These are phyloP conservation scores for Infundibulicybe gibba DNA, from an alignment of 768 basidiomycete genomes.

Conservation along the genomic window DNA sequence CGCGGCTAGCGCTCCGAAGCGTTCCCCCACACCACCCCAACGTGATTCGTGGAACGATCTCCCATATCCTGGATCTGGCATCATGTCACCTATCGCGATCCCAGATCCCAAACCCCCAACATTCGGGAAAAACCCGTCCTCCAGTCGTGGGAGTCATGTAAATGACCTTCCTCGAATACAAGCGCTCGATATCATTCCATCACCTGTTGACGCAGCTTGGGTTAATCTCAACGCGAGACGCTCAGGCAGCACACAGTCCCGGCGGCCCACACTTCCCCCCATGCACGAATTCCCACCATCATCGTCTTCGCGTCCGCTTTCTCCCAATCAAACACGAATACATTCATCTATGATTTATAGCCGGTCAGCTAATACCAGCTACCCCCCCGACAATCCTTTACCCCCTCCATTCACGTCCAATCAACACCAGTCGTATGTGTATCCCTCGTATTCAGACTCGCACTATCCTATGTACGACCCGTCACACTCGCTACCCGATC, in stretches of 20 bases:
- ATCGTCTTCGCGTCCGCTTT: neutral
- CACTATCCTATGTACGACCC: constrained; percentile 1
- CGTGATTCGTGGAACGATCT: constrained; percentile 16
- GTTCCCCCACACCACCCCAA: constrained; percentile 31
- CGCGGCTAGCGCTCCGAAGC: constrained; percentile 36
- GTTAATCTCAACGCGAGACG: no score
- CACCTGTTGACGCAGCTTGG: no score
- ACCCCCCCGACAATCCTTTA: neutral
- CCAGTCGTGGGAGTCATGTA: no score
- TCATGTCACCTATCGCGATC: constrained; percentile 11
- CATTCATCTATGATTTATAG: neutral
- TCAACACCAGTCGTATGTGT: neutral
- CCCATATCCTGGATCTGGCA: constrained; percentile 14
- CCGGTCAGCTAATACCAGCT: neutral
- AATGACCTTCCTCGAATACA: no score
- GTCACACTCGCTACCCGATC: neutral
- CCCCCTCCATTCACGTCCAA: neutral
- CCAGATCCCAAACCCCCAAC: constrained; percentile 17
- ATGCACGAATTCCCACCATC: no score
- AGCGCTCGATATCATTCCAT: no score
- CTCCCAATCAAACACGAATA: no score
- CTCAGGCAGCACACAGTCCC: no score
- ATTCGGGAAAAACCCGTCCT: no score
- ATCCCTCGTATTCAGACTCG: neutral
- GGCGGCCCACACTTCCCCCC: neutral